These are phyloP conservation scores for Neopestalotiopsis sp. DNA, from an alignment of 2,329 filamentous ascomycete genomes.

Conservation along the genomic window DNA sequence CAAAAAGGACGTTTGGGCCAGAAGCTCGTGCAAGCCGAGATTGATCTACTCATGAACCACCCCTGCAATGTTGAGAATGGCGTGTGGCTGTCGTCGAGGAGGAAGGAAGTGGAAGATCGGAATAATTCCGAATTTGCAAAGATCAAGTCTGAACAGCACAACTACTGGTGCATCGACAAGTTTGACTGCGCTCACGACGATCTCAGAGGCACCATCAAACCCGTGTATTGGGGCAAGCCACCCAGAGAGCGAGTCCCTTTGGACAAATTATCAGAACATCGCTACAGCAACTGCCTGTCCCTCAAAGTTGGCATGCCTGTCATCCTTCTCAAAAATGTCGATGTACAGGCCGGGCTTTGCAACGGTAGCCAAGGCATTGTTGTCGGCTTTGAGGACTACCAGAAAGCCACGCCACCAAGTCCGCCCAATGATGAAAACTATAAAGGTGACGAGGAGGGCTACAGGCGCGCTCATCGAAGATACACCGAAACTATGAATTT, in stretches of 20 bases:
- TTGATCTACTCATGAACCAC: slow-evolving; percentile 51
- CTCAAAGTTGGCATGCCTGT: slow-evolving; percentile 59
- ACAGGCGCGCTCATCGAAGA: slow-evolving; percentile 39
- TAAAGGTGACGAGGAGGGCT: slow-evolving; percentile 33
- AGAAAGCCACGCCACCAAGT: slow-evolving; percentile 24
- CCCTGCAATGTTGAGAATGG: slow-evolving; percentile 45
- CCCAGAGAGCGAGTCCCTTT: slow-evolving; percentile 33
- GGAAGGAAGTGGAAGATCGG: slow-evolving; percentile 40
- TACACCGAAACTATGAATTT: slow-evolving; percentile 44
- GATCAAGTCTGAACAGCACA: slow-evolving; percentile 34
- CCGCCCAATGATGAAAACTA: slow-evolving; percentile 31
- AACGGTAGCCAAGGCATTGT: slow-evolving; percentile 54
- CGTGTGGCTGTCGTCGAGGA: slow-evolving; percentile 50
- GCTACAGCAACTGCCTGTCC: slow-evolving; percentile 47
- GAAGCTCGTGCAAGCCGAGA: slow-evolving; percentile 42
- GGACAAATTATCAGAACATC: slow-evolving; percentile 48
- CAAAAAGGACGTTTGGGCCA: slow-evolving; percentile 44
- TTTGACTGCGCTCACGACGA: slow-evolving; percentile 45
- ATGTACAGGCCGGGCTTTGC: slow-evolving; percentile 45
- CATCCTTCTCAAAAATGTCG: slow-evolving; percentile 57
- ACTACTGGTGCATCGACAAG: slow-evolving; percentile 44
- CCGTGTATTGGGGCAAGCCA: slow-evolving; percentile 23
- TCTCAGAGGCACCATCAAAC: slow-evolving; percentile 30
- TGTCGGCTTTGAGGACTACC: slow-evolving; percentile 46
- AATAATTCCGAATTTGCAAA: slow-evolving; percentile 42